Evolutionary conservation across 345 rosid species (phyloP).

Genomic region (Hibiscus trionum): DNA sequence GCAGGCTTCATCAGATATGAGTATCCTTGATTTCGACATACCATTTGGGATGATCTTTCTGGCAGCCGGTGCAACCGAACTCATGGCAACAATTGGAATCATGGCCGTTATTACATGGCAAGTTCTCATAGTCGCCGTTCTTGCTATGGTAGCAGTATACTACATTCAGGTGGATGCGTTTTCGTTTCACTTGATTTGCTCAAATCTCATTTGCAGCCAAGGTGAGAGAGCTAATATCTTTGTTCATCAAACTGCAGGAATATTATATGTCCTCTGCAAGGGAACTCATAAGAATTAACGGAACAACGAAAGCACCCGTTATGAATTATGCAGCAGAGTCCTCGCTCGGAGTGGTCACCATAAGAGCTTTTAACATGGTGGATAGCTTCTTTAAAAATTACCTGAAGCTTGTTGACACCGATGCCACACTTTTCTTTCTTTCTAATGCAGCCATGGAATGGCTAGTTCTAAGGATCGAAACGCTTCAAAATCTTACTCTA

Average conservation of each 20-base stretch:
- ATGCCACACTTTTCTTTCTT: slow-evolving; percentile 67
- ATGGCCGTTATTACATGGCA: slow-evolving; percentile 80
- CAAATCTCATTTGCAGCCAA: neutral
- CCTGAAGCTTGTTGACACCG: slow-evolving; percentile 56
- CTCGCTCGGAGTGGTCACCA: slow-evolving; percentile 70
- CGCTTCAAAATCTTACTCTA: slow-evolving; percentile 60
- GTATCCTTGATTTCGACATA: slow-evolving; percentile 52
- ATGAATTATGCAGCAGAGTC: slow-evolving; percentile 88
- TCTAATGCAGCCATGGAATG: slow-evolving; percentile 79
- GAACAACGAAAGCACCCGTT: slow-evolving; percentile 79
- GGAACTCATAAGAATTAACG: slow-evolving; percentile 68
- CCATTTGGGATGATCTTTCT: slow-evolving; percentile 41
- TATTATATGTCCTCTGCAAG: slow-evolving; percentile 76
- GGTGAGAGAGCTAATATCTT: neutral
- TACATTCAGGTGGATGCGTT: slow-evolving; percentile 47
- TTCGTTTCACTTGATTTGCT: neutral
- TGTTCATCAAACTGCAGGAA: slow-evolving; percentile 28
- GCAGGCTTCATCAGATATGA: slow-evolving; percentile 82
- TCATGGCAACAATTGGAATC: slow-evolving; percentile 30
- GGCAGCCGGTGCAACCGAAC: slow-evolving; percentile 32
- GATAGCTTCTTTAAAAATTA: slow-evolving; percentile 60
- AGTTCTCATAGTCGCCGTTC: slow-evolving; percentile 55
- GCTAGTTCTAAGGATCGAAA: slow-evolving; percentile 62
- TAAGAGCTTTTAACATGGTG: slow-evolving; percentile 62
- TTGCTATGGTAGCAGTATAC: slow-evolving; percentile 41